Evolutionary conservation across 768 basidiomycete genomes (phyloP).

Genomic region (Rhizopogon vulgaris): DNA sequence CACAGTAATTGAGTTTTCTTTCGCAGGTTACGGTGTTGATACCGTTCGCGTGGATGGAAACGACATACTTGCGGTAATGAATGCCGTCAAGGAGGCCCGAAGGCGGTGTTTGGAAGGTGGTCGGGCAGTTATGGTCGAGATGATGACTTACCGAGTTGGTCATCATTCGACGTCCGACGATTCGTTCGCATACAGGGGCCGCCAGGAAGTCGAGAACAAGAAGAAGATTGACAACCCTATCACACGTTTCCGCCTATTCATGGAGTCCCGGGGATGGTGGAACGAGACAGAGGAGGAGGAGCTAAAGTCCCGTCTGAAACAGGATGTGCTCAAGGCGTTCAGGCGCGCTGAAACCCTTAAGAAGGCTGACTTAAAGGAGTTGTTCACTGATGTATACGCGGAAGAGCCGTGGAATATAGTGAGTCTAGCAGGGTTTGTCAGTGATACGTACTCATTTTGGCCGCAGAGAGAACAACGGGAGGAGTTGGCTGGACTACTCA

Average conservation of each 20-base stretch:
- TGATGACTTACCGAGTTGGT: constrained; percentile 92
- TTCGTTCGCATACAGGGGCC: constrained; percentile 86
- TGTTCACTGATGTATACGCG: constrained; percentile 87
- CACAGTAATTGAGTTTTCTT: neutral
- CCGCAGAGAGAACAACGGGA: constrained; percentile 74
- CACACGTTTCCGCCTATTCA: constrained; percentile 74
- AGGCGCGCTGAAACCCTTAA: constrained; percentile 67
- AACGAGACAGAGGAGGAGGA: constrained; percentile 64
- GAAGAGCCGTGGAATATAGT: constrained; percentile 83
- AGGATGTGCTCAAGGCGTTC: constrained; percentile 74
- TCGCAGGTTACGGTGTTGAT: constrained; percentile 67
- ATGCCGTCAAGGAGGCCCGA: constrained; percentile 67
- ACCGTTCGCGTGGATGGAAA: constrained; percentile 94
- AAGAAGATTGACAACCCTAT: constrained; percentile 91
- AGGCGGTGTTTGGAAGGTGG: constrained; percentile 68
- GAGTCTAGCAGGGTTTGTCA: constrained; percentile 26
- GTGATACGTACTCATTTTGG: neutral
- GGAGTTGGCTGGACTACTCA: constrained; percentile 66
- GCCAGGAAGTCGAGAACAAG: constrained; percentile 86
- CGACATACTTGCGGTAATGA: constrained; percentile 79
- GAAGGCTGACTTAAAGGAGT: constrained; percentile 64
- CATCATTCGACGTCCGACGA: constrained; percentile 96
- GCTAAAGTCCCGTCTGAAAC: constrained; percentile 60
- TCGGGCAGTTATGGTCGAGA: constrained; percentile 79
- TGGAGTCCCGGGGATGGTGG: constrained; percentile 88